phyloP scores from a whole-genome alignment of 2,329 filamentous ascomycete species.

The Fusarium sarcochroum region DNA sequence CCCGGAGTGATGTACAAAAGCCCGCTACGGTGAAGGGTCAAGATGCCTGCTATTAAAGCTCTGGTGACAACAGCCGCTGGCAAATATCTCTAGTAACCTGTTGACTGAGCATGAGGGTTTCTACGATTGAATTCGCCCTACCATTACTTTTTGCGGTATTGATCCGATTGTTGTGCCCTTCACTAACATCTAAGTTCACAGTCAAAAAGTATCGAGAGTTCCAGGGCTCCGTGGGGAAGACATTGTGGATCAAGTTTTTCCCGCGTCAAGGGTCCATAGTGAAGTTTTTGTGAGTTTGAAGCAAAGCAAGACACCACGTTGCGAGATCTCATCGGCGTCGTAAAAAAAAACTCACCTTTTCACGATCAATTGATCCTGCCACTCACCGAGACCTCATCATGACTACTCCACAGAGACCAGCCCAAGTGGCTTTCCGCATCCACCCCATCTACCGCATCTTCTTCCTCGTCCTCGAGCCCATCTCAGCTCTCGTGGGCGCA shows the following conservation, averaged over 20 bases:
- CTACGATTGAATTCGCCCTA: not conserved
- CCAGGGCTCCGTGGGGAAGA: slow-evolving; percentile 25
- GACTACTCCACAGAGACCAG: slow-evolving; percentile 39
- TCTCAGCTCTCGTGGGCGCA: slow-evolving; percentile 67
- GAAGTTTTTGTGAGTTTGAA: slow-evolving; percentile 20
- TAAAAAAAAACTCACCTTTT: slow-evolving; percentile 10
- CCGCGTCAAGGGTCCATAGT: slow-evolving; percentile 35
- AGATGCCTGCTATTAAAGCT: no score
- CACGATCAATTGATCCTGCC: not conserved
- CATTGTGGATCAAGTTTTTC: slow-evolving; percentile 48
- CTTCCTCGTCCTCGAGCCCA: slow-evolving; percentile 80
- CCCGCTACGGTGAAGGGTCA: no score
- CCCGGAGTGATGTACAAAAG: no score
- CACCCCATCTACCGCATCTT: slow-evolving; percentile 77
- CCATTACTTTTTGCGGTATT: no score
- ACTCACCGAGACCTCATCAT: slow-evolving; percentile 32
- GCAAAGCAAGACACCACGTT: slow-evolving; percentile 25
- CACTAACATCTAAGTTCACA: no score
- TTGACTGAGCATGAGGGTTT: not conserved
- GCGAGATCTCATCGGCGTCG: not conserved
- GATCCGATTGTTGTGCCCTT: no score
- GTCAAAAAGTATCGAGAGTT: not conserved
- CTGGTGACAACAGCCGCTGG: no score
- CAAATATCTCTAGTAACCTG: no score
- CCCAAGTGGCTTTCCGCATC: slow-evolving; percentile 60